phyloP scores from a whole-genome alignment of 1,139 yeast genomes.

The Diutina neorugosa region DNA sequence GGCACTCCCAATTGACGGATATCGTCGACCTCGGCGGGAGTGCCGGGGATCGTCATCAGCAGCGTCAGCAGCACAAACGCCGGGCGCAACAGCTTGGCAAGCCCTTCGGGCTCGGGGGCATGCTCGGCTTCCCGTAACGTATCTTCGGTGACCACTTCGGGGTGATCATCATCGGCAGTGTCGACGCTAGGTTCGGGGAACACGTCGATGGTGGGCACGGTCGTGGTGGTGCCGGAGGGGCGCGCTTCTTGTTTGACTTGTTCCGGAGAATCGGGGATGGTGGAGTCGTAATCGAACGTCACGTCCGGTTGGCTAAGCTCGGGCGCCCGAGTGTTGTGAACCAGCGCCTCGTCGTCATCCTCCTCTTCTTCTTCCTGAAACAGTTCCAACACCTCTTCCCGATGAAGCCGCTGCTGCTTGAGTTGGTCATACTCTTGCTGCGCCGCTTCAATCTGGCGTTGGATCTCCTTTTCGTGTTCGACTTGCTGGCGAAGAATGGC shows the following conservation, averaged over 20 bases:
- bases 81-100: slow-evolving; percentile 1
- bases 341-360: background rate
- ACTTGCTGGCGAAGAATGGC: background rate
- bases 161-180: background rate
- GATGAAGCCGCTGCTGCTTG: background rate
- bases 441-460: background rate
- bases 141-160: background rate
- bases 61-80: background rate
- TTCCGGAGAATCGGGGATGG: slow-evolving; percentile 1
- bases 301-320: background rate
- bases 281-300: background rate
- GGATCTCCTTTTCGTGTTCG: background rate
- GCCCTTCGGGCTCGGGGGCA: slow-evolving; percentile 1
- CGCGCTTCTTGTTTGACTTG: background rate
- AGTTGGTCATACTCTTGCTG: background rate
- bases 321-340: background rate
- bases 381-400: background rate
- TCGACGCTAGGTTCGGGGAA: background rate
- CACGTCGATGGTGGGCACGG: background rate
- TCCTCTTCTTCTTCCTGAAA: background rate
- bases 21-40: background rate
- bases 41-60: background rate
- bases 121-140: background rate
- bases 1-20: background rate
- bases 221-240: background rate